Evolutionary conservation across 257 asterid species (phyloP), one percentile per base, ranked within the genome.

Genomic region (Ehretia macrophylla): DNA sequence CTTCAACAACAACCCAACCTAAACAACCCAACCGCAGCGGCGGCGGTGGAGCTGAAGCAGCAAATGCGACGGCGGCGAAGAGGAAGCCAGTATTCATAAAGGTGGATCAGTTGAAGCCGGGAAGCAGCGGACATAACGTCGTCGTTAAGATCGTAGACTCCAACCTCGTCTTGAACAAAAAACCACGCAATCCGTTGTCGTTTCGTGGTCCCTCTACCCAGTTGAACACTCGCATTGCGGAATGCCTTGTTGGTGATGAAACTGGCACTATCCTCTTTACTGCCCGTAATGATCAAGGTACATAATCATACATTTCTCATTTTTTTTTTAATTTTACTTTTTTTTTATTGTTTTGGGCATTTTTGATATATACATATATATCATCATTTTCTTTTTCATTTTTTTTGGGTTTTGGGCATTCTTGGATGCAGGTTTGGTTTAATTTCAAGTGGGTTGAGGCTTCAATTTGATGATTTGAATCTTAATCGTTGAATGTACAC

Each of bases 221-320:
- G 22, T 85, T 67, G 48, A 82, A 68, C 52, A 64, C 81, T 10
- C 79, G 76, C 67, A 85, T 87, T 60, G 81, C 96, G 1, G 96
- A 87, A 65, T 87, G 96, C 58, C 92, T 87, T 58, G 58, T 85
- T 59, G 96, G 96, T 12, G 96, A 87, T 55, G 96, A 87, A 19
- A 81, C 96, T 8, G 96, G 83, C 45, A 67, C 89, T 46, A 81
- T 87, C 42, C 91, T 87, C 72, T 85, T 87, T 62, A 83, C 96
- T 72, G 94, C 96, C 45, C 85, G 96, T 48, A 85, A 87, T 18
- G 85, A 85, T 10, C 96, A 81, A 83, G 92, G 93, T 83, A 32
- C 14, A 18, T 27, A 32, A 12, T 12, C 50, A 4, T 51, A 38
- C 23, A 20, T 71, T 52, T 65, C 44, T 45, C 23, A 9, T 16